Evolutionary conservation across 805 yeast genomes (phyloP).

Genomic region (Ogataea haglerorum): DNA sequence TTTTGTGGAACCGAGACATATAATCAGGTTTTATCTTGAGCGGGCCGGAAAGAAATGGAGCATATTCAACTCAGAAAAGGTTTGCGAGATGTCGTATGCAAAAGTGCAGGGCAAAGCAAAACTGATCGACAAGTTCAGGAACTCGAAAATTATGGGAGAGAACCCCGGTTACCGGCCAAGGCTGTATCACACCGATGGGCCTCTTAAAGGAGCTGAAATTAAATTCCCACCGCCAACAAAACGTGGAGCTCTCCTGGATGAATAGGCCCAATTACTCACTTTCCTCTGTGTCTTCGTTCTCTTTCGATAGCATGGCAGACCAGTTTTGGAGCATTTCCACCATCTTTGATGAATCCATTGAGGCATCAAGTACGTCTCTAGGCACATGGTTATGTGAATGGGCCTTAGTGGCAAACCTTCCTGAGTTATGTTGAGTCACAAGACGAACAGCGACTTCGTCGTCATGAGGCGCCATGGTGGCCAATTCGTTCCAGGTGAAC

Average conservation of each 20-base stretch:
- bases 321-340: constrained; percentile 64
- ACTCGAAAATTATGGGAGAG: constrained; percentile 46
- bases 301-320: constrained; percentile 32
- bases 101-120: constrained; percentile 46
- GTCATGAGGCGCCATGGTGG: constrained; percentile 31
- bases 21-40: constrained; percentile 42
- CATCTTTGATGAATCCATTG: constrained; percentile 63
- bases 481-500: constrained; percentile 82
- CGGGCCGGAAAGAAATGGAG: constrained; percentile 48
- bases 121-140: constrained; percentile 45
- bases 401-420: constrained; percentile 75
- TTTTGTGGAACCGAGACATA: constrained; percentile 41
- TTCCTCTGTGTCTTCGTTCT: constrained; percentile 13
- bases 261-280: neutral
- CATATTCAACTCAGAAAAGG: constrained; percentile 45
- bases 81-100: constrained; percentile 51
- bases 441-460: constrained; percentile 56
- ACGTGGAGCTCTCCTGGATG: constrained; percentile 1
- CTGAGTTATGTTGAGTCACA: constrained; percentile 64
- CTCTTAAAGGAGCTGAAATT: constrained; percentile 39
- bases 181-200: constrained; percentile 44
- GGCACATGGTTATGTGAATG: constrained; percentile 93
- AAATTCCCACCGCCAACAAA: constrained; percentile 38
- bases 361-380: constrained; percentile 82
- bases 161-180: constrained; percentile 46